Conservation (phyloP, 345 rosid species). For the Salix koriyanagi region DNA sequence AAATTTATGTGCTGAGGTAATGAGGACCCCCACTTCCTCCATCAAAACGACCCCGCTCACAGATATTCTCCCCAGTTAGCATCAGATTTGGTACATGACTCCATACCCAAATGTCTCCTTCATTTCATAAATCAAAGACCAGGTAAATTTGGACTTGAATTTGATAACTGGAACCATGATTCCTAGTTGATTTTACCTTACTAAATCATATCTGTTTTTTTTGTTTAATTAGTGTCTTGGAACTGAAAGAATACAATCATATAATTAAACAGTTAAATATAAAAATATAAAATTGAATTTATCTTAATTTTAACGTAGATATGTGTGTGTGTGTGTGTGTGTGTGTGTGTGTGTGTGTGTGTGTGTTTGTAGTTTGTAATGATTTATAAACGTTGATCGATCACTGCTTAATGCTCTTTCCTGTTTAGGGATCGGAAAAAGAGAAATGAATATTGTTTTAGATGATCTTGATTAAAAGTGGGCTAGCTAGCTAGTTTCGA, state of each 20-base stretch:
- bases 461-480: not conserved
- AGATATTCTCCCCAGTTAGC: not conserved
- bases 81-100: not conserved
- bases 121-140: not conserved
- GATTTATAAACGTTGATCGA: no score
- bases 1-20: conserved; percentile 2
- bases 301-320: no score
- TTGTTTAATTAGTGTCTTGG: no score
- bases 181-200: not conserved
- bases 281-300: no score
- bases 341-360: no score
- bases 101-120: not conserved
- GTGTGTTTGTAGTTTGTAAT: no score
- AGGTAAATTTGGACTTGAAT: not conserved
- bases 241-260: no score
- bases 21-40: conserved; percentile 13
- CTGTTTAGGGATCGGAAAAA: not conserved
- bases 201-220: no score
- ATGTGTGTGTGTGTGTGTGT: no score
- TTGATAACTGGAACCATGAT: not conserved
- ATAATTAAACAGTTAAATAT: no score
- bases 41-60: not conserved
- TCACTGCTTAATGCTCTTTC: not conserved
- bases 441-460: not conserved
- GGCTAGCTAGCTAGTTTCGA: not conserved